A percentile compares a stretch with the other conserved stretches of the same genome.
phyloP scores from a whole-genome alignment of 2,329 filamentous ascomycete genomes.

The Botrytis fabae region DNA sequence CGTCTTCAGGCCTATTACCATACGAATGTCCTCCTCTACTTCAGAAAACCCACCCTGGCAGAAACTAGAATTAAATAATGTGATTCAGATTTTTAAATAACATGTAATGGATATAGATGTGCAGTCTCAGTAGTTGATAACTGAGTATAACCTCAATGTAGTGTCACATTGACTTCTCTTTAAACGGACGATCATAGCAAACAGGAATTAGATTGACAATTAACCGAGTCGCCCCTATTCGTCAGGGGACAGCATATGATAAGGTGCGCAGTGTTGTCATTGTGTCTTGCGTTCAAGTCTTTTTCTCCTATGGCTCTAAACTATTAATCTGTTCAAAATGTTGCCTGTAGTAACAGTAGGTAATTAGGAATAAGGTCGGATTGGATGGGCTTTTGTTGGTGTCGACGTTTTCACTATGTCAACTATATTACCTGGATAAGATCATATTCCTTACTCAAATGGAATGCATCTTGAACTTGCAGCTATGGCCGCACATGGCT shows the following conservation, averaged over 20 bases:
- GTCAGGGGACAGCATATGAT: not conserved
- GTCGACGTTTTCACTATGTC: not conserved
- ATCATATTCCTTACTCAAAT: not conserved
- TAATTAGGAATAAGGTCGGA: not conserved
- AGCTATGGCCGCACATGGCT: not conserved
- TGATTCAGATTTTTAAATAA: not conserved
- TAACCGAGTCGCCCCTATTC: not conserved
- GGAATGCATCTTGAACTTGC: not conserved
- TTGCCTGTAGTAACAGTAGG: not conserved
- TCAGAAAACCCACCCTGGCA: not conserved
- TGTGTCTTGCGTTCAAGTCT: not conserved
- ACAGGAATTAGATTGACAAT: not conserved
- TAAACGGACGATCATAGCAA: not conserved
- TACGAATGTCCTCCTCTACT: not conserved
- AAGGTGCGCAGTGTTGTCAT: not conserved
- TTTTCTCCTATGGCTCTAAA: not conserved
- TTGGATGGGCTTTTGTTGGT: not conserved
- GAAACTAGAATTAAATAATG: not conserved
- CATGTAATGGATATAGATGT: not conserved
- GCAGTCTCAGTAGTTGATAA: not conserved
- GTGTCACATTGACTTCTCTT: not conserved
- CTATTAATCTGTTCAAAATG: not conserved
- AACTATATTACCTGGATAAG: not conserved
- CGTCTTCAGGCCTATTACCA: not conserved
- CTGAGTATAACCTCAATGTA: not conserved